These are phyloP conservation scores for Dactylellina sp. DNA, from an alignment of 2,329 filamentous ascomycete species.

Conservation along the genomic window DNA sequence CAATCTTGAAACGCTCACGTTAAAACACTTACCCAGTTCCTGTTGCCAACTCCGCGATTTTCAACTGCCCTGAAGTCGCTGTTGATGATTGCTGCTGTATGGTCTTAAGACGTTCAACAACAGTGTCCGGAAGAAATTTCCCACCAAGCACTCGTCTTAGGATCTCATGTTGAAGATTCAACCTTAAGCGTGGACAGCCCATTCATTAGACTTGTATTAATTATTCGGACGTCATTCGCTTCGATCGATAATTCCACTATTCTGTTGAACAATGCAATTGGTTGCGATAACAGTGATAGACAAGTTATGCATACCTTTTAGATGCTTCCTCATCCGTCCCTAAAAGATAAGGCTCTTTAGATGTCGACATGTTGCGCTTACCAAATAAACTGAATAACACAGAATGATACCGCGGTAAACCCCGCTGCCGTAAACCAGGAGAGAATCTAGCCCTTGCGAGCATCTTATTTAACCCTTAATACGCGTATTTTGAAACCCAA, in stretches of 20 bases:
- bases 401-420: background rate
- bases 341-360: conserved; percentile 33
- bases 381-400: background rate
- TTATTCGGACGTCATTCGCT: background rate
- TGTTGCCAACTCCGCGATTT: conserved; percentile 46
- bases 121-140: conserved; percentile 23
- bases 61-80: conserved; percentile 15
- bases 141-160: conserved; percentile 37
- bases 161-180: conserved; percentile 47
- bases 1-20: background rate
- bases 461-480: background rate
- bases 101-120: conserved; percentile 10
- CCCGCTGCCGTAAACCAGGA: background rate
- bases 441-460: background rate
- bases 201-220: background rate
- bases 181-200: conserved; percentile 4
- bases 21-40: conserved; percentile 36
- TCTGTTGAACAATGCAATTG: background rate
- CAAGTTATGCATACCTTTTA: conserved; percentile 26
- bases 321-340: conserved; percentile 45
- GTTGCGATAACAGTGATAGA: background rate
- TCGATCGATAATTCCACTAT: background rate
- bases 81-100: conserved; percentile 1
- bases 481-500: background rate
- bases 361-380: conserved; percentile 13